phyloP scores from a whole-genome alignment of 2,329 filamentous ascomycete species.

The Beauveria australis region DNA sequence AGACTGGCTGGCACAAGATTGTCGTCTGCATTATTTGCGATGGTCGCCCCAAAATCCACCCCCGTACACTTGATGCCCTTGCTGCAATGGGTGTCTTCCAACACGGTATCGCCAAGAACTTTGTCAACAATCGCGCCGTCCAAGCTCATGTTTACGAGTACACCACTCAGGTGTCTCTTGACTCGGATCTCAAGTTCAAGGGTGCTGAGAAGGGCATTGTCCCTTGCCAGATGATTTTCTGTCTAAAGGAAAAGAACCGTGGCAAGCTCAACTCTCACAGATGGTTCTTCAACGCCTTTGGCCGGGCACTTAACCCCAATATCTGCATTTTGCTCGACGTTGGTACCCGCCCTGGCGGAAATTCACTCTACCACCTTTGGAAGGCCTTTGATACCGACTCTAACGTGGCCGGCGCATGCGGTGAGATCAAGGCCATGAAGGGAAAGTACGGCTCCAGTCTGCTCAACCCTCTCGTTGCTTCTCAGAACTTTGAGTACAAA shows the following conservation, averaged over 20 bases:
- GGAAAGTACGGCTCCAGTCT: constrained; percentile 75
- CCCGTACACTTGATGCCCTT: constrained; percentile 83
- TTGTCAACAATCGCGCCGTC: constrained; percentile 91
- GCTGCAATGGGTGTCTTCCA: constrained; percentile 98
- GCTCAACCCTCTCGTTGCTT: constrained; percentile 88
- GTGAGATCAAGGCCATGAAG: constrained; percentile 96
- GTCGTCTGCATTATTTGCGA: constrained; percentile 96
- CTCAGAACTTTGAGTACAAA: constrained; percentile 99
- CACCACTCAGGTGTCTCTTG: constrained; percentile 93
- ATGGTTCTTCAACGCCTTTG: constrained; percentile 99
- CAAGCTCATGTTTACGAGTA: constrained; percentile 98
- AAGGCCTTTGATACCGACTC: constrained; percentile 98
- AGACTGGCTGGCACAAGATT: constrained; percentile 97
- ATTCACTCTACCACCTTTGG: constrained; percentile 95
- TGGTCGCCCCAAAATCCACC: constrained; percentile 82
- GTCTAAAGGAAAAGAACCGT: constrained; percentile 92
- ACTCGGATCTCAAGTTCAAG: constrained; percentile 96
- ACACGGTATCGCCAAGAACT: constrained; percentile 96
- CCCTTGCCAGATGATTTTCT: constrained; percentile 97
- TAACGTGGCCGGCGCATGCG: constrained; percentile 91
- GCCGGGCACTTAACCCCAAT: constrained; percentile 84
- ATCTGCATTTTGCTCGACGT: constrained; percentile 96
- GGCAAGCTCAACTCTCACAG: constrained; percentile 98
- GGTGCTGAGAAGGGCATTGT: constrained; percentile 98
- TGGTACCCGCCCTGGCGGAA: constrained; percentile 81